These are phyloP conservation scores for Aspergillus asperescens DNA, from an alignment of 495 filamentous ascomycete genomes.

Conservation along the genomic window DNA sequence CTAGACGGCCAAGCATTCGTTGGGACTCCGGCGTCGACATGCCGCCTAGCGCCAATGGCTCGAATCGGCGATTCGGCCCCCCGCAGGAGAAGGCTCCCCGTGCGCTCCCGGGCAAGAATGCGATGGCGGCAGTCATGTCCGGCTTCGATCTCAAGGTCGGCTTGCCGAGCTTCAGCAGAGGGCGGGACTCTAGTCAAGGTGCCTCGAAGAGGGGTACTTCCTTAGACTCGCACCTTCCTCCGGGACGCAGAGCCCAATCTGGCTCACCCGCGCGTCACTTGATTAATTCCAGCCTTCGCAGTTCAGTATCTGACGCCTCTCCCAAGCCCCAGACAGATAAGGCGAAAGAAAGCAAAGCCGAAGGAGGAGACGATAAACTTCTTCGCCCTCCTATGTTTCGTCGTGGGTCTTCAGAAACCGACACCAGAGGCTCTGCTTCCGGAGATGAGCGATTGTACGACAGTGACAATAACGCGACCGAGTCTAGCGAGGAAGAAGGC, in stretches of 20 bases:
- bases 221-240: conserved; percentile 62
- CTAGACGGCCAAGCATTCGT: conserved; percentile 19
- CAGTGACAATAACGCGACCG: conserved; percentile 45
- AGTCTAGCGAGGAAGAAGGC: conserved; percentile 50
- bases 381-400: conserved; percentile 35
- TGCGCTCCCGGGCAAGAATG: conserved; percentile 21
- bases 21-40: conserved; percentile 23
- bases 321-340: conserved; percentile 23
- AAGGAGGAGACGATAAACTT: conserved; percentile 50
- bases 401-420: conserved; percentile 33
- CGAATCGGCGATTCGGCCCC: conserved; percentile 12
- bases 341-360: conserved; percentile 11
- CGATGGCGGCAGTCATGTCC: conserved; percentile 39
- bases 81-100: conserved; percentile 19
- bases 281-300: conserved; percentile 30
- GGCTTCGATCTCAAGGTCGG: conserved; percentile 34
- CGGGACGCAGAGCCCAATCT: conserved; percentile 47
- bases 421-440: conserved; percentile 10
- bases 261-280: conserved; percentile 50
- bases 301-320: conserved; percentile 33
- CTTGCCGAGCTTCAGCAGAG: conserved; percentile 34
- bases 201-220: conserved; percentile 46
- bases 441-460: conserved; percentile 60
- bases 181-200: conserved; percentile 39
- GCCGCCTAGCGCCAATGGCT: conserved; percentile 14